Evolutionary conservation across 495 filamentous ascomycete species (phyloP).

Genomic region (Trichoderma parareesei): DNA sequence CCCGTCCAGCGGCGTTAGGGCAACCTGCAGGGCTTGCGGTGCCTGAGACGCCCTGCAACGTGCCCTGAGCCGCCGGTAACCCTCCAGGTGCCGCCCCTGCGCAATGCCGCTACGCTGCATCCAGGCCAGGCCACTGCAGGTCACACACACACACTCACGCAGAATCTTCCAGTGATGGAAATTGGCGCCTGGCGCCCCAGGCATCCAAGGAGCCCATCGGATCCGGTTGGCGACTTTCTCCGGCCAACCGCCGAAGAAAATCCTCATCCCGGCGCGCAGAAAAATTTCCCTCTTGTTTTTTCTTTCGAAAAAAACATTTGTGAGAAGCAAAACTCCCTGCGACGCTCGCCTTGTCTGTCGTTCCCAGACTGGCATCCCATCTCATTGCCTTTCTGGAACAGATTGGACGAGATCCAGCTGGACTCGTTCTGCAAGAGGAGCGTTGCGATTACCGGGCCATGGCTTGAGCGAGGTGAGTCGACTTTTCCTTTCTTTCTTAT

Average conservation of each 20-base stretch:
- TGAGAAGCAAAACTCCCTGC: not conserved
- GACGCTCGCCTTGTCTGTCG: not conserved
- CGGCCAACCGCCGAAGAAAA: conserved; percentile 2
- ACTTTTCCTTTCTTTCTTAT: not conserved
- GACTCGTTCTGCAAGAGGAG: conserved; percentile 3
- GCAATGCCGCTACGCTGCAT: not conserved
- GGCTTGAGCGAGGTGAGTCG: not conserved
- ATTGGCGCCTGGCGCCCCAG: conserved; percentile 3
- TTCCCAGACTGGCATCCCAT: not conserved
- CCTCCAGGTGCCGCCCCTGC: not conserved
- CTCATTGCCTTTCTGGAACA: conserved; percentile 5
- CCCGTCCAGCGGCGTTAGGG: no score
- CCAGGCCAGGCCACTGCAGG: not conserved
- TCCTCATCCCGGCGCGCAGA: not conserved
- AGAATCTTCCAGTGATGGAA: no score
- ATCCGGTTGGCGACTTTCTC: not conserved
- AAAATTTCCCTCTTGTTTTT: conserved; percentile 3
- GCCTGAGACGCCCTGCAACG: no score
- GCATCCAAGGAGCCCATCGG: not conserved
- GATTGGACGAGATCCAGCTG: conserved; percentile 1
- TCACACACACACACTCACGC: not conserved
- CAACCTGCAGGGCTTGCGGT: no score
- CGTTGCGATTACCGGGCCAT: not conserved
- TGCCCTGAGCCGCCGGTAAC: not conserved
- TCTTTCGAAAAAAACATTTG: not conserved